A percentile compares a stretch with the other conserved stretches of the same genome.
Evolutionary conservation across 164 flowering plant species (phyloP).

Genomic region (Aristolochia fimbriata): DNA sequence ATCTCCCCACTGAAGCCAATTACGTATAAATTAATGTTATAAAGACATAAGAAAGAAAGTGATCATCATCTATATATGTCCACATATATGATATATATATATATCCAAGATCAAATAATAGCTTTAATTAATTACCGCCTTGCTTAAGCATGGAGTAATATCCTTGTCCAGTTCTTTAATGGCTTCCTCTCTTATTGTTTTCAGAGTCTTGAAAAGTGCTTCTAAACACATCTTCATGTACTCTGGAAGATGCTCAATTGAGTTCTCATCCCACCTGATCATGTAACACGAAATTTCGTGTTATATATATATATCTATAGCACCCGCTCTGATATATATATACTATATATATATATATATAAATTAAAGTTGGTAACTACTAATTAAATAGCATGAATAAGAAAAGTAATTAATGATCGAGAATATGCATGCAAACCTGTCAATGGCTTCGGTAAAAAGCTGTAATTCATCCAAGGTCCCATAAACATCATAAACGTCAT

Average conservation of each 20-base stretch:
- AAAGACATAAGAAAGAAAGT: background rate
- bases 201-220: conserved; percentile 23
- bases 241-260: conserved; percentile 33
- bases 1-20: conserved; percentile 34
- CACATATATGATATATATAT: too few relatives aligned
- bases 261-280: conserved; percentile 38
- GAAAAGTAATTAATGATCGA: too few relatives aligned
- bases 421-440: too few relatives aligned
- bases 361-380: too few relatives aligned
- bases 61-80: too few relatives aligned
- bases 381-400: too few relatives aligned
- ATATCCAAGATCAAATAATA: background rate
- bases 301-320: too few relatives aligned
- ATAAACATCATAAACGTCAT: conserved; percentile 38
- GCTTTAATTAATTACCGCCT: conserved; percentile 20
- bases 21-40: background rate
- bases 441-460: conserved; percentile 27
- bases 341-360: too few relatives aligned
- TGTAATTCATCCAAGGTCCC: conserved; percentile 32
- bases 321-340: too few relatives aligned
- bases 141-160: conserved; percentile 20
- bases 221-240: conserved; percentile 36
- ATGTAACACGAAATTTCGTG: too few relatives aligned
- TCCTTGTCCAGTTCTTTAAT: conserved; percentile 20
- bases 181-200: conserved; percentile 25